Evolutionary conservation across 1,139 yeast genomes (phyloP), one percentile per base, ranked within the genome.

Genomic region (Martiniozyma asiatica): DNA sequence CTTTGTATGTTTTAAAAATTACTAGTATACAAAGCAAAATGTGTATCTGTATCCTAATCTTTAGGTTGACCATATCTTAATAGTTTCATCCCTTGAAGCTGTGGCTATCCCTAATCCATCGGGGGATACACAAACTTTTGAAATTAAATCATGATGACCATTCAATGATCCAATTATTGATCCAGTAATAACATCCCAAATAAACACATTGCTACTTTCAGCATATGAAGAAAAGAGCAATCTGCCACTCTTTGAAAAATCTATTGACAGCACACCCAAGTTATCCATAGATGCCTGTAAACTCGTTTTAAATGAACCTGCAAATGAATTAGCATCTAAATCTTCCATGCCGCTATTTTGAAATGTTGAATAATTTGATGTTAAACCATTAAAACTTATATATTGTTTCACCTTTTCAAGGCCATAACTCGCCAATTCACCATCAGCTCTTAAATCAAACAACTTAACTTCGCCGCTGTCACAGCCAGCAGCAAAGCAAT

Each of bases 401-500:
- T 35, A 39, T 14, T 24, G 32, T 7, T 35, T 25, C 5, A 43
- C 35, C 12, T 29, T 26, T 10, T 34, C 30, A 34, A 74, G 49
- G 8, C 65, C 54, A 51, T 73, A 82, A 11, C 48, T 50, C 5
- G 73, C 65, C 26, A 85, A 50, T 40, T 72, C 76, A 41, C 93
- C 72, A 50, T 80, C 94, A 4, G 87, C 65, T 38, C 96, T 62
- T 29, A 80, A 52, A 49, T 87, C 96, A 51, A 70, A 80, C 32
- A 82, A 52, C 33, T 81, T 63, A n/a, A 81, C 61, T 0, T 65
- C 50, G 1, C 92, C 89, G 48, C 82, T 93, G 44, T 84, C 96
- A 25, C 82, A 68, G 1, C 94, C 95, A 3, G 73, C 62, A 1
- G 67, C 68, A 42, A 78, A 68, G 0, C 82, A 64, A 20, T 62